phyloP scores from a whole-genome alignment of 768 basidiomycete species.

The Amanita pseudoporphyria region DNA sequence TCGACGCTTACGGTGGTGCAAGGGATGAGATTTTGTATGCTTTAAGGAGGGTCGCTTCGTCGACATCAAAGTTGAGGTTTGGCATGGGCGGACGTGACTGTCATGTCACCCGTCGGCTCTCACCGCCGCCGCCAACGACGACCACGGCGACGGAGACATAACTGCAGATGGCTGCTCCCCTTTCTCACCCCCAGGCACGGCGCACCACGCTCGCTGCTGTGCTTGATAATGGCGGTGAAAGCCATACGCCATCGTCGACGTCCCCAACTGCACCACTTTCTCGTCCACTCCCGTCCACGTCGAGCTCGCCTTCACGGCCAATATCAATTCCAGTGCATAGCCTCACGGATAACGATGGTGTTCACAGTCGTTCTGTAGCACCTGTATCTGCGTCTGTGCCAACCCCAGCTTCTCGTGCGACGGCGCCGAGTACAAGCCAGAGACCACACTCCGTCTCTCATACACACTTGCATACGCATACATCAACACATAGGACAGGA shows the following conservation, averaged over 20 bases:
- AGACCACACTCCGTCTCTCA: too few species aligned
- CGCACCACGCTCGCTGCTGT: background rate
- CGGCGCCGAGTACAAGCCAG: background rate
- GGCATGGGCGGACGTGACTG: slow-evolving; percentile 30
- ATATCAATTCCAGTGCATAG: slow-evolving; percentile 23
- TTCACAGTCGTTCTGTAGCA: background rate
- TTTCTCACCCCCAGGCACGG: background rate
- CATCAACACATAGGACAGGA: background rate
- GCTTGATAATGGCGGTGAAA: slow-evolving; percentile 9
- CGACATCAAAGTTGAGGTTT: slow-evolving; percentile 58
- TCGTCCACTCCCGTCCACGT: slow-evolving; percentile 12
- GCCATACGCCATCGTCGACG: slow-evolving; percentile 2
- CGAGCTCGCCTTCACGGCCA: slow-evolving; percentile 11
- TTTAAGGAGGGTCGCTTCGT: slow-evolving; percentile 79
- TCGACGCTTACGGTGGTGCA: slow-evolving; percentile 51
- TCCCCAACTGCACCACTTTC: slow-evolving; percentile 8
- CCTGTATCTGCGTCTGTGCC: slow-evolving; percentile 14
- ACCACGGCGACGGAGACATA: background rate
- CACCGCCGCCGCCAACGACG: background rate
- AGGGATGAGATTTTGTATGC: slow-evolving; percentile 78
- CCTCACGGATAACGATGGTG: slow-evolving; percentile 13
- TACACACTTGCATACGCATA: too few species aligned
- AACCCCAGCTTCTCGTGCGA: slow-evolving; percentile 30
- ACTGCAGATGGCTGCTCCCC: background rate
- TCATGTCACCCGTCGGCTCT: background rate